phyloP scores from a whole-genome alignment of 768 basidiomycete genomes.

The Boletus rubropictus region DNA sequence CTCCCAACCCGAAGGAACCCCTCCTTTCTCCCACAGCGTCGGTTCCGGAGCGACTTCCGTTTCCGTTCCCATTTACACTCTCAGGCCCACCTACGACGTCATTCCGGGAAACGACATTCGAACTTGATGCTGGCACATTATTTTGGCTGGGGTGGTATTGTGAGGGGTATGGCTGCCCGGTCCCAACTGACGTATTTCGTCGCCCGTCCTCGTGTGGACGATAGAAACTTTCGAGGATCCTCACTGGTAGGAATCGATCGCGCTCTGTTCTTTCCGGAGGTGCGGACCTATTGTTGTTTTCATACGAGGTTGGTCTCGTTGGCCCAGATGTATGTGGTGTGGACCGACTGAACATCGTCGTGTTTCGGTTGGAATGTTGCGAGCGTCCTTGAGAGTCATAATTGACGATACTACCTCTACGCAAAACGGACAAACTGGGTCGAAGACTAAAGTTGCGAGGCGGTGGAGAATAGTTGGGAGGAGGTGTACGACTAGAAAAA shows the following conservation, averaged over 20 bases:
- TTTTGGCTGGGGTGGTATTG: constrained; percentile 4
- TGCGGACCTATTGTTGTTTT: constrained; percentile 9
- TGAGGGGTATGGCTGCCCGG: constrained; percentile 9
- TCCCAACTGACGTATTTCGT: constrained; percentile 11
- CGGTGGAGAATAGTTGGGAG: constrained; percentile 19
- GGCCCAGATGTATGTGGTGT: constrained; percentile 7
- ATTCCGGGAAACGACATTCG: constrained; percentile 1
- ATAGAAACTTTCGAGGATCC: constrained; percentile 21
- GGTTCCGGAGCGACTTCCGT: constrained; percentile 4
- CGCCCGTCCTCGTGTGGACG: constrained; percentile 21
- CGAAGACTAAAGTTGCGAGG: constrained; percentile 16
- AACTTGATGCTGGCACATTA: not conserved
- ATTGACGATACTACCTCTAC: constrained; percentile 5
- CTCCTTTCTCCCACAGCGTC: constrained; percentile 15
- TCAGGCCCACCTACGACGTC: constrained; percentile 5
- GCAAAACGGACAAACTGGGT: constrained; percentile 12
- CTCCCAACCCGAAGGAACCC: constrained; percentile 18
- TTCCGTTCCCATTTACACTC: constrained; percentile 1
- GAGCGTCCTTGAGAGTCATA: constrained; percentile 8
- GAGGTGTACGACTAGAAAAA: constrained; percentile 20
- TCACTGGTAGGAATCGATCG: constrained; percentile 20
- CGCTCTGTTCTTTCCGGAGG: constrained; percentile 20
- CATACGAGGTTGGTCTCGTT: constrained; percentile 10
- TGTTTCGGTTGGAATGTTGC: constrained; percentile 11
- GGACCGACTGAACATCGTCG: constrained; percentile 7